Base-by-base conservation (phyloP, 2,329 filamentous ascomycete species). In the Dendryphion nanum region DNA sequence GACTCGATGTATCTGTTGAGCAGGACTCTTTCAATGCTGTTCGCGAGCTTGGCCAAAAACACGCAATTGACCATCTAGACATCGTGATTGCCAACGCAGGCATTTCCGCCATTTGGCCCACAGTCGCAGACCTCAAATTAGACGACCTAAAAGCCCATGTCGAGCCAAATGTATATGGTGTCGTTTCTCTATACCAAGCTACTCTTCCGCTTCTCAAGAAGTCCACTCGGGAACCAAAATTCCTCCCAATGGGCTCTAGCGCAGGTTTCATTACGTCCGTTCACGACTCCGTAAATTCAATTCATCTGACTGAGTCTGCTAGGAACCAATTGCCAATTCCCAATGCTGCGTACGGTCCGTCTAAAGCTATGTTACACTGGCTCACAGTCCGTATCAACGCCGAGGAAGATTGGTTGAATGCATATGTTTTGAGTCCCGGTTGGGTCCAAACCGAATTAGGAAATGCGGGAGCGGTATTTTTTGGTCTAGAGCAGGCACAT, bases 141-240 rank as follows among this genome's bases (percentile, higher is more conserved):
- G 24, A 29, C 15, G 29, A 5, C 18, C 7, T 38, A 6, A 31
- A 23, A 10, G 7, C 14, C 13, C 35, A 38, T 18, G 18, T 32
- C 18, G 35, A 38, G 12, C 18, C 32, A 8, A 38, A 38, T 18
- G 35, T 14, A 6, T 38, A 31, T 19, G 35, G 35, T 13, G 47
- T 49, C 0, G 39, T 61, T 4, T 30, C 49, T 7, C 37, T 61
- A 8, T 62, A 54, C 38, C 40, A 64, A 32, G 67, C 59, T 0
- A 43, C 64, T 3, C 57, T 53, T 47, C 53, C 63, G 1, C 51
- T 73, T 0, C 42, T 75, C 30, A 42, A 57, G 18, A 53, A 42
- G 35, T 37, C 42, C 7, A n/a, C 28, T 8, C n/a, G n/a, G n/a
- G 30, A 38, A 12, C 39, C 42, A 12, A 42, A 31, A 29, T 38